Evolutionary conservation across 2,329 filamentous ascomycete genomes (phyloP), one percentile per base, ranked within the genome.

Genomic region (Aspergillus ochraceoroseus): DNA sequence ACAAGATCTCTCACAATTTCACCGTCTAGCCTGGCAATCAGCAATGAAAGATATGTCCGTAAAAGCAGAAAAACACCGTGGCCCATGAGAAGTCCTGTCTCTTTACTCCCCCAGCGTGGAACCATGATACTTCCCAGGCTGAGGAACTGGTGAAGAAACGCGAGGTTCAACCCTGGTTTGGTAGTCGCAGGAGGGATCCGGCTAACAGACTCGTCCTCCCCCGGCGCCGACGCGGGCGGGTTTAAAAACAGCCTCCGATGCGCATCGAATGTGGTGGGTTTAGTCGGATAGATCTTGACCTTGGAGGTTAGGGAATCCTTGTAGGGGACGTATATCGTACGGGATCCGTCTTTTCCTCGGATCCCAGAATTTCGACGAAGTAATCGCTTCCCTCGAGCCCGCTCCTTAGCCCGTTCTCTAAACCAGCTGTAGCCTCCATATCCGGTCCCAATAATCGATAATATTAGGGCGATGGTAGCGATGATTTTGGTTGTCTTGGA

Each of bases 51-150:
- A 58, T 98, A 98, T 30, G 92, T 98, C 45, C 92, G 76, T 37
- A 96, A 72, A 72, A 98, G 80, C 48, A 98, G 68, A 63, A 96
- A 98, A 19, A 87, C 73, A 12, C 86, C 84, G 58, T 98, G 92
- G 57, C 88, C 92, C 47, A 95, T 66, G 19, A 98, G 72, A 48
- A 98, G 69, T 1, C 89, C 90, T 0, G 90, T 89, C 70, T 96
- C 92, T 63, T 98, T 98, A 64, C 88, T 95, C 11, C 83, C 83
- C 85, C 90, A 95, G 48, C 90, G 75, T 4, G 92, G 92, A 47
- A 98, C 85, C 87, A 96, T 94, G 59, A 98, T 96, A 67, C 88
- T 95, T 70, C 96, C 80, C 39, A 98, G 70, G 58, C 90, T 95
- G 36, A 96, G 74, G 56, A 98, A 96, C 66, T 98, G 92, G 63